Evolutionary conservation across 805 yeast species (phyloP).

Genomic region (Lachancea fermentati): DNA sequence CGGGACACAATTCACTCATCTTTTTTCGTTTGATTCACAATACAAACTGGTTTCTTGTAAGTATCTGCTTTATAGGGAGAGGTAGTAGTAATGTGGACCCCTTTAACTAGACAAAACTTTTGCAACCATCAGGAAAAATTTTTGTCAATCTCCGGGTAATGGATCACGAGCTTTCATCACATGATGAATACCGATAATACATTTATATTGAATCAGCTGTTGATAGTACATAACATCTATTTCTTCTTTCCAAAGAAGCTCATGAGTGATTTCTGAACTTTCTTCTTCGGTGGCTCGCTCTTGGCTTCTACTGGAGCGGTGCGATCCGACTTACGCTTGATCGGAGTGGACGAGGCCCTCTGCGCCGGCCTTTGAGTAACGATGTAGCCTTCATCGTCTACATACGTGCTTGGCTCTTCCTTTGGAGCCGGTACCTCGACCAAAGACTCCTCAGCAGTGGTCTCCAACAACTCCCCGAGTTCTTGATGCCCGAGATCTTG

Average conservation of each 20-base stretch:
- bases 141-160: conserved; percentile 4
- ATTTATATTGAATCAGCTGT: neutral
- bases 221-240: neutral
- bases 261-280: conserved; percentile 28
- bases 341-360: conserved; percentile 9
- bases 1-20: conserved; percentile 37
- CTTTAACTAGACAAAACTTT: conserved; percentile 8
- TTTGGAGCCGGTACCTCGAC: conserved; percentile 13
- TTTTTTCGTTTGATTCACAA: conserved; percentile 1
- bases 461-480: conserved; percentile 27
- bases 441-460: conserved; percentile 31
- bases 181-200: neutral
- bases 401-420: conserved; percentile 14
- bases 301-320: neutral
- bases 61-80: neutral
- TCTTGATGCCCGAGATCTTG: conserved; percentile 10
- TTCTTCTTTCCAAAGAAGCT: conserved; percentile 24
- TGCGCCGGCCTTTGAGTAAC: conserved; percentile 24
- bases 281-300: conserved; percentile 15
- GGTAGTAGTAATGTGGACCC: conserved; percentile 4
- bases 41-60: neutral
- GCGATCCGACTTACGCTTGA: neutral
- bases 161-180: neutral
- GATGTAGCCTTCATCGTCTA: conserved; percentile 32
- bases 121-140: conserved; percentile 11